Evolutionary conservation across 1,284 basidiomycete genomes (phyloP).

Genomic region (Puccinia novopanici): DNA sequence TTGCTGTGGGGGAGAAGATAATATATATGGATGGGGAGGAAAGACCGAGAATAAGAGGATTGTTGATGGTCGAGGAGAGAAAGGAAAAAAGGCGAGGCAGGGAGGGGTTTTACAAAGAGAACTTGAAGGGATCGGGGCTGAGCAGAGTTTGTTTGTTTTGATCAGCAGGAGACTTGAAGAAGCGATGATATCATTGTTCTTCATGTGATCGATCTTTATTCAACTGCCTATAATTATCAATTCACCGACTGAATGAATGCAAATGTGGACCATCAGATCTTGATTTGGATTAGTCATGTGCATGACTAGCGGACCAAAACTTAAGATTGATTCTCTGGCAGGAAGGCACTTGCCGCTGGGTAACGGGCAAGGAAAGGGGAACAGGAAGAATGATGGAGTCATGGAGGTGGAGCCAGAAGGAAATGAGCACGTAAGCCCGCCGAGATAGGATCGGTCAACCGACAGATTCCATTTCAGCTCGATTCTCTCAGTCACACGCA

Average conservation of each 20-base stretch:
- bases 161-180: not conserved
- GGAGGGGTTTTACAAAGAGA: not conserved
- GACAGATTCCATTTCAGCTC: too few species aligned
- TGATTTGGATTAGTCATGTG: not conserved
- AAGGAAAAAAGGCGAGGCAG: not conserved
- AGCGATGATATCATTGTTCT: not conserved
- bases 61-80: not conserved
- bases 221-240: too few species aligned
- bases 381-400: not conserved
- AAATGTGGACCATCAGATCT: not conserved
- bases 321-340: not conserved
- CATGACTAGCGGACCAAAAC: too few species aligned
- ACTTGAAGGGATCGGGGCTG: not conserved
- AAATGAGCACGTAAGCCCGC: not conserved
- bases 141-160: not conserved
- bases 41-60: not conserved
- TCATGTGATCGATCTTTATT: not conserved
- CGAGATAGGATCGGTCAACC: not conserved
- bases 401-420: not conserved
- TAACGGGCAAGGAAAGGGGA: not conserved
- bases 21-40: too few species aligned
- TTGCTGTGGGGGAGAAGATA: too few species aligned
- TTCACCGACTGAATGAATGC: not conserved
- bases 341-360: not conserved
- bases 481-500: too few species aligned